Evolutionary conservation across 768 basidiomycete species (phyloP), one percentile per base, ranked within the genome.

Genomic region (Auricularia auricula-judae): DNA sequence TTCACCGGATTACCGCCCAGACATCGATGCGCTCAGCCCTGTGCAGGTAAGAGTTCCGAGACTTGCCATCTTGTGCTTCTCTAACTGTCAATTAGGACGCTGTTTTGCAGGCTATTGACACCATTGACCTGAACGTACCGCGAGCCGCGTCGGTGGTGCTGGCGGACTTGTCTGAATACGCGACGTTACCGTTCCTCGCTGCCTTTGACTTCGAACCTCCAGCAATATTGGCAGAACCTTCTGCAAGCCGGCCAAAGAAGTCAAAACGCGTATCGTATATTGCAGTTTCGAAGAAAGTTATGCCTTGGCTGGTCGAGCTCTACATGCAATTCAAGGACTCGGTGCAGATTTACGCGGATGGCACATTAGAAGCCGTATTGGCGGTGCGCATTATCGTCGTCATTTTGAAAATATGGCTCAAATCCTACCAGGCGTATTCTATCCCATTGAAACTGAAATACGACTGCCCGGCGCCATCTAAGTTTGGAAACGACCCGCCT

Each of bases 401-500:
- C 35, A 54, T 61, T 39, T 3, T 18, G n/a, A 23, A 12, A n/a
- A 14, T 3, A 7, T 23, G 18, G 18, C 11, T 60, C 53, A 36
- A 11, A 11, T 18, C 61, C 35, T 53, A 35, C 8, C 54, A 93
- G 90, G 88, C 93, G 0, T 94, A 91, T 69, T 84, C 90, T 3
- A 87, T 96, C 39, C 94, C 96, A 1, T 85, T 98, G 72, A 93
- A 94, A 71, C 77, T 98, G 67, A 95, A 95, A 75, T 96, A 98
- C 67, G 93, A 96, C 42, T 97, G 95, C 73, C 95, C 96, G 0
- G 77, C 89, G 0, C 83, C 96, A 0, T 93, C 89, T 47, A 93
- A 88, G 71, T 92, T 85, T 71, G 93, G 91, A 2, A 87, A 91
- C 63, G 96, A 95, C 70, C 76, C 74, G 23, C 93, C 95, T 0